Evolutionary conservation across 1,284 basidiomycete genomes (phyloP).

Genomic region (Neolentinus lepideus): DNA sequence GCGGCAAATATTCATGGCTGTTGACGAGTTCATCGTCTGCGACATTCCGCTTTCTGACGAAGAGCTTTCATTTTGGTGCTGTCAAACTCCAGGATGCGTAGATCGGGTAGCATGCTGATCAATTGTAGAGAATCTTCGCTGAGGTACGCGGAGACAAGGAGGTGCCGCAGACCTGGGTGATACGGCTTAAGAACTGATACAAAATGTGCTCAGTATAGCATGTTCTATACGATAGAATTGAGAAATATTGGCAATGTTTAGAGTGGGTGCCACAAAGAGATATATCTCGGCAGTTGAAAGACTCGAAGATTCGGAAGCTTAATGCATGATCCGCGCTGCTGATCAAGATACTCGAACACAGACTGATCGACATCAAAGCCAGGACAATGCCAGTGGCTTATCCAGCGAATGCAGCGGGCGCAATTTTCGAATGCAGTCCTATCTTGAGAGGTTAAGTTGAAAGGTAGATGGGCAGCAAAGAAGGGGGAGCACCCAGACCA

Average conservation of each 20-base stretch:
- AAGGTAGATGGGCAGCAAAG: neutral
- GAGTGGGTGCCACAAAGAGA: neutral
- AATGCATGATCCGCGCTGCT: neutral
- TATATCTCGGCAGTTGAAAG: neutral
- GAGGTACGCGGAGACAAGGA: too few relatives aligned
- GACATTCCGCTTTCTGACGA: too few relatives aligned
- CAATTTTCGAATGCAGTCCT: neutral
- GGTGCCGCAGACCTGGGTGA: too few relatives aligned
- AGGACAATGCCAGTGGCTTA: neutral
- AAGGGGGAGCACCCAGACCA: neutral
- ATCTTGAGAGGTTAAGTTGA: neutral
- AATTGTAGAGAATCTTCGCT: too few relatives aligned
- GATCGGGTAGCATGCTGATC: too few relatives aligned
- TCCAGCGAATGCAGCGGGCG: neutral
- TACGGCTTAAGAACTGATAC: too few relatives aligned
- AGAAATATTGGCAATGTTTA: neutral
- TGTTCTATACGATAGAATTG: neutral
- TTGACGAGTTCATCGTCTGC: too few relatives aligned
- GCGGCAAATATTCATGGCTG: too few relatives aligned
- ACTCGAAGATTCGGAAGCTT: neutral
- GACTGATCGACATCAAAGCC: neutral
- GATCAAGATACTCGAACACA: neutral
- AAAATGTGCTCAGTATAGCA: too few relatives aligned
- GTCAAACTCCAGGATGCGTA: too few relatives aligned
- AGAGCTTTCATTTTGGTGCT: too few relatives aligned